Evolutionary conservation across 106 monocot species (phyloP), one percentile per base, ranked within the genome.

Genomic region (Apostasia ramifera): DNA sequence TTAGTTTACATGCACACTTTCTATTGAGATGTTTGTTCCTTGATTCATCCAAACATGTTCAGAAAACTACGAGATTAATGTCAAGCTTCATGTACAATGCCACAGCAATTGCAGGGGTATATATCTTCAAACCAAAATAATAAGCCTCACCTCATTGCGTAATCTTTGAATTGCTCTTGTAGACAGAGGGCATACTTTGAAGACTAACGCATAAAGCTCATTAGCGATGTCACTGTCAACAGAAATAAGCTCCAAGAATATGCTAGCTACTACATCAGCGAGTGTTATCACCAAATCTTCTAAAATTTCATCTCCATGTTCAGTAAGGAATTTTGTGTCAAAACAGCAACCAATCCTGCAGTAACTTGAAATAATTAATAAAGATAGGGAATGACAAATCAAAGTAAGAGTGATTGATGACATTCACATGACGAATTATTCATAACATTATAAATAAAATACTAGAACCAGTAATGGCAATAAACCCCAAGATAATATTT

Each of bases 191-290:
- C 95, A 95, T 60, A 95, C 70, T 8, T 66, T 73, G 67, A 81
- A 76, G 64, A 82, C 77, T 69, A 80, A 64, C n/a, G 70, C 47
- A 80, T 70, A 81, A 43, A 86, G 76, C 66, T 89, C 84, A 58
- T 43, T 74, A 46, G 86, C 74, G 55, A 87, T 61, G 44, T 71
- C 77, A 82, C 95, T 81, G 68, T 95, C 92, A 51, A 95, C 67
- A 47, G 92, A 95, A 63, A 95, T 86, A 74, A 95, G 88, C 70
- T 92, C 92, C 10, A 95, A 66, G 73, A 86, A 95, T 14, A 84
- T 69, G 77, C 76, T 76, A 47, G 84, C 84, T 40, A 89, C 80
- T 57, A 62, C 84, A 77, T 95, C 95, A 71, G 92, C 86, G 59
- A 95, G 65, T 57, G 67, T 79, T 76, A 95, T 78, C 67, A 95